A percentile compares a stretch with the other conserved stretches of the same genome.
Conservation (phyloP, 176 grass and related monocot species). For the Poa pratensis region DNA sequence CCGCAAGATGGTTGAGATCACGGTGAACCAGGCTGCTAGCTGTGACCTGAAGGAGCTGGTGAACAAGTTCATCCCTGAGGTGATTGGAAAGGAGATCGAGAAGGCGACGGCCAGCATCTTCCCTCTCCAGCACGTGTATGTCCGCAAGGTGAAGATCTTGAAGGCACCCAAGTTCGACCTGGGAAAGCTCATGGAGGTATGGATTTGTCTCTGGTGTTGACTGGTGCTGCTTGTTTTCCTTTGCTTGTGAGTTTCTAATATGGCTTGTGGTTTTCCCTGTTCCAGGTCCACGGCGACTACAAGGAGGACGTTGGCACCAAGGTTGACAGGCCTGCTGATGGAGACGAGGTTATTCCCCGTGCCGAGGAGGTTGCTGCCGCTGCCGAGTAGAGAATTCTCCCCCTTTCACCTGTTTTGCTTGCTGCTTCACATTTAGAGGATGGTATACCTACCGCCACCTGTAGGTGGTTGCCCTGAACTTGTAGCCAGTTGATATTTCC, state of each 20-base stretch:
- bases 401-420: too few relatives aligned
- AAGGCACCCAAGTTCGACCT: slow-evolving; percentile 92
- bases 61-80: slow-evolving; percentile 76
- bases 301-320: slow-evolving; percentile 77
- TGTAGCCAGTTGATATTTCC: too few relatives aligned
- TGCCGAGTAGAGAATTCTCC: slow-evolving; percentile 33
- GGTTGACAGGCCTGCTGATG: slow-evolving; percentile 68
- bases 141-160: slow-evolving; percentile 89
- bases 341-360: slow-evolving; percentile 42
- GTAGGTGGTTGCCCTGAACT: too few relatives aligned
- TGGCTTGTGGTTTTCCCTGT: not conserved
- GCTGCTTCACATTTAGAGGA: too few relatives aligned
- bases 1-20: slow-evolving; percentile 80
- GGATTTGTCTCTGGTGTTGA: not conserved
- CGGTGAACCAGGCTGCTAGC: slow-evolving; percentile 65
- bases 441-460: too few relatives aligned
- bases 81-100: slow-evolving; percentile 89
- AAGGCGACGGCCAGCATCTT: slow-evolving; percentile 75
- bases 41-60: slow-evolving; percentile 89
- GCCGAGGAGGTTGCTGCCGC: slow-evolving; percentile 59
- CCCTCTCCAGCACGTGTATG: slow-evolving; percentile 78
- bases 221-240: not conserved
- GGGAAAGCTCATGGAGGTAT: slow-evolving; percentile 90
- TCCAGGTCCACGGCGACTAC: slow-evolving; percentile 85
- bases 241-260: not conserved